Evolutionary conservation across 1,284 basidiomycete genomes (phyloP).

Genomic region (Boletus sp.): DNA sequence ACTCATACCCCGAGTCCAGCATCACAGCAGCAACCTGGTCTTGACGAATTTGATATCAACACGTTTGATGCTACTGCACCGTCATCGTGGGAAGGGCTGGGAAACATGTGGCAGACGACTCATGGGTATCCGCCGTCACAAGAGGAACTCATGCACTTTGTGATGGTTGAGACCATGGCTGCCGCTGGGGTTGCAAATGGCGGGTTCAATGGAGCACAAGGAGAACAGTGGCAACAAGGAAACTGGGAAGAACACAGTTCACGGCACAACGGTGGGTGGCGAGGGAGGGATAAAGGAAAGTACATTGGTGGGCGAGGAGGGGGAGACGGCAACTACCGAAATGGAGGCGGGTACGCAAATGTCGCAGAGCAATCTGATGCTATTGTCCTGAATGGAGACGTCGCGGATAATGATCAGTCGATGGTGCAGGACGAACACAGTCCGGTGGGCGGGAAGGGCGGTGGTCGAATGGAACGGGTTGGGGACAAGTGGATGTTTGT

Average conservation of each 20-base stretch:
- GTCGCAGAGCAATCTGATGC: conserved; percentile 34
- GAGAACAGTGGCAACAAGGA: conserved; percentile 24
- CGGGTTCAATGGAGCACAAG: conserved; percentile 17
- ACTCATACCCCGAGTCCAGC: conserved; percentile 36
- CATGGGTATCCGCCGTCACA: conserved; percentile 62
- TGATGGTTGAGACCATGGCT: conserved; percentile 43
- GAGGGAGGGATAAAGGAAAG: conserved; percentile 36
- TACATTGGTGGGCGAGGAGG: conserved; percentile 30
- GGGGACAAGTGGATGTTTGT: conserved; percentile 73
- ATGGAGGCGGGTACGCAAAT: conserved; percentile 33
- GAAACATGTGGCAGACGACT: conserved; percentile 66
- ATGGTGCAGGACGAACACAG: neutral
- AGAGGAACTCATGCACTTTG: conserved; percentile 69
- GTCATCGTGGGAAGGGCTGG: conserved; percentile 69
- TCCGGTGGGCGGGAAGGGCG: conserved; percentile 30
- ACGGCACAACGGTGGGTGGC: conserved; percentile 15
- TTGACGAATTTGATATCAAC: conserved; percentile 63
- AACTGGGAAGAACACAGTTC: conserved; percentile 15
- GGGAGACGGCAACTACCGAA: conserved; percentile 34
- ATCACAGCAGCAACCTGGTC: conserved; percentile 40
- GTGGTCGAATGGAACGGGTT: conserved; percentile 64
- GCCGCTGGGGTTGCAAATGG: conserved; percentile 21
- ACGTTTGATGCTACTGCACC: conserved; percentile 68
- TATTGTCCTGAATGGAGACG: conserved; percentile 50
- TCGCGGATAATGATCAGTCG: conserved; percentile 7